A percentile compares a stretch with the other conserved stretches of the same genome.
phyloP scores from a whole-genome alignment of 1,139 yeast genomes.

The Geotrichum cucujoidarum region DNA sequence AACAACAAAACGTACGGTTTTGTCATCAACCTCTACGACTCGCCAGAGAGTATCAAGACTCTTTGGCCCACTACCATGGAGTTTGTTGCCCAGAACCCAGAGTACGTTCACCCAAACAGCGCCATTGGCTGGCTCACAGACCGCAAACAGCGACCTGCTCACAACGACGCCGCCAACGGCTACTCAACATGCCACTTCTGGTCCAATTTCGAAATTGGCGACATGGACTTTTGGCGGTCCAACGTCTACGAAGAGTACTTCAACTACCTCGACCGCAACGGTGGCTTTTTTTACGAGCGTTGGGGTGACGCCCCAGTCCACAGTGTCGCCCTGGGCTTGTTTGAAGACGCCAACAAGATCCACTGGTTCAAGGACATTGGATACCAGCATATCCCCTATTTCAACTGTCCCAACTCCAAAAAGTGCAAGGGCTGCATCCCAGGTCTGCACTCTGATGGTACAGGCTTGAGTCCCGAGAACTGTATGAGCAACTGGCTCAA shows the following conservation, averaged over 20 bases:
- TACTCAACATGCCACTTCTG: constrained; percentile 82
- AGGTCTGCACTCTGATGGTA: constrained; percentile 45
- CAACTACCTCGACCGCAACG: constrained; percentile 56
- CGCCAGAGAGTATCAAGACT: constrained; percentile 52
- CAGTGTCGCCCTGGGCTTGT: constrained; percentile 65
- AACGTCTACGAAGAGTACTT: constrained; percentile 65
- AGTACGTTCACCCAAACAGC: constrained; percentile 57
- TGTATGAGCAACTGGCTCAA: constrained; percentile 73
- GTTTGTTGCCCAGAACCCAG: constrained; percentile 49
- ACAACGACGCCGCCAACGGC: constrained; percentile 46
- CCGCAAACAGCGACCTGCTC: constrained; percentile 8
- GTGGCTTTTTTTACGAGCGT: constrained; percentile 80
- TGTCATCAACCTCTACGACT: constrained; percentile 57
- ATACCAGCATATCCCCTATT: constrained; percentile 67
- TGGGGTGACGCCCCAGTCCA: constrained; percentile 96
- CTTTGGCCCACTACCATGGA: constrained; percentile 45
- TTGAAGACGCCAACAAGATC: constrained; percentile 61
- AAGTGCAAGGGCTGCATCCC: constrained; percentile 43
- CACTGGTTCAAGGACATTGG: constrained; percentile 93
- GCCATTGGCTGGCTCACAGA: constrained; percentile 40
- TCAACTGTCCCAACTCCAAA: constrained; percentile 57
- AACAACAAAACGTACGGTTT: constrained; percentile 35
- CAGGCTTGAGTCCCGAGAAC: constrained; percentile 53
- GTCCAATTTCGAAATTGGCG: constrained; percentile 79
- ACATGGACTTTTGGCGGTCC: constrained; percentile 69